Percentiles rank a stretch among this genome's conserved stretches.
phyloP scores from a whole-genome alignment of 2,329 filamentous ascomycete species.

The Pseudonectria buxi region DNA sequence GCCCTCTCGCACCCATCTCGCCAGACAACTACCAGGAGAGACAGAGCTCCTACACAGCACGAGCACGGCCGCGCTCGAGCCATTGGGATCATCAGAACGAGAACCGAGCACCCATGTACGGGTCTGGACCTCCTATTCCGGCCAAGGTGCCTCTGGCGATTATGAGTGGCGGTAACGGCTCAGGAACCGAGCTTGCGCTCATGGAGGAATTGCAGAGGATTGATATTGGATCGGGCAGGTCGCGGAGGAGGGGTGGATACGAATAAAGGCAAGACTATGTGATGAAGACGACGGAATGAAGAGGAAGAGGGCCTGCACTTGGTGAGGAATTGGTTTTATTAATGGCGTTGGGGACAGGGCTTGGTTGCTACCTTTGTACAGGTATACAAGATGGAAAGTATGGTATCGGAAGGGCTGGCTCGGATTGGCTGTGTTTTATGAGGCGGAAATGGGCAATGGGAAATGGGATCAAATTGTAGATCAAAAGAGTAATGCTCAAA shows the following conservation, averaged over 20 bases:
- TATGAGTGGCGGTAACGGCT: constrained; percentile 39
- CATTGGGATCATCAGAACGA: constrained; percentile 50
- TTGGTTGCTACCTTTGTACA: too few relatives aligned
- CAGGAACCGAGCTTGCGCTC: constrained; percentile 49
- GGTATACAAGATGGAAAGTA: neutral
- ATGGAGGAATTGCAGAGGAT: constrained; percentile 66
- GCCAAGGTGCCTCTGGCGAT: constrained; percentile 58
- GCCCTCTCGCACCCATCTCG: constrained; percentile 47
- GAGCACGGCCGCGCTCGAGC: constrained; percentile 37
- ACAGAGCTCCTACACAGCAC: constrained; percentile 26
- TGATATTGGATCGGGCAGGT: constrained; percentile 56
- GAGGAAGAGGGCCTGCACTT: too few relatives aligned
- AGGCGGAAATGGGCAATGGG: too few relatives aligned
- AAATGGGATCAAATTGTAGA: neutral
- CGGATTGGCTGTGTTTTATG: neutral
- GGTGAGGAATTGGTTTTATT: neutral
- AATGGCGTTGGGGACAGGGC: too few relatives aligned
- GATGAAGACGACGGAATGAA: constrained; percentile 14
- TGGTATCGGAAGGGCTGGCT: too few relatives aligned
- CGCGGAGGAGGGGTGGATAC: constrained; percentile 43
- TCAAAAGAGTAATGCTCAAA: neutral
- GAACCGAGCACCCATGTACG: constrained; percentile 40
- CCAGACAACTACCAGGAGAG: constrained; percentile 45
- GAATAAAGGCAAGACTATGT: constrained; percentile 20
- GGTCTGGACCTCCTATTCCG: constrained; percentile 52